A percentile compares a stretch with the other conserved stretches of the same genome.
phyloP scores from a whole-genome alignment of 768 basidiomycete species.

The button mushroom (Agaricus bisporus) region DNA sequence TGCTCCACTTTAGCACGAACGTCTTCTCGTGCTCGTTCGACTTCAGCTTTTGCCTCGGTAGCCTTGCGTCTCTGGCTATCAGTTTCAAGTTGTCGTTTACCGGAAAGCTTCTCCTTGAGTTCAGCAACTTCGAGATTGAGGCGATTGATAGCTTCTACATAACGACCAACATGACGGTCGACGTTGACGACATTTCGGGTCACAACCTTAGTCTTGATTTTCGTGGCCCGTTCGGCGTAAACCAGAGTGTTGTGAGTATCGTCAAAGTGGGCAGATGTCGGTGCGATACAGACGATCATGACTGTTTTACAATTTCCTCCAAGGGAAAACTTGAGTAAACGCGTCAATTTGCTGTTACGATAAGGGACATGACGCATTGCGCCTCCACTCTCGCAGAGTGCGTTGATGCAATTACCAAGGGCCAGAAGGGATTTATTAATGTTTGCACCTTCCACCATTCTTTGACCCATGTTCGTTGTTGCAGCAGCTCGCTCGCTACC shows the following conservation, averaged over 20 bases:
- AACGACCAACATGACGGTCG: conserved; percentile 90
- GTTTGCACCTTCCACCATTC: conserved; percentile 98
- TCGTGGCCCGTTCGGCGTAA: conserved; percentile 96
- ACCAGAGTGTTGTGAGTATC: conserved; percentile 98
- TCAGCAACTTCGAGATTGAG: conserved; percentile 80
- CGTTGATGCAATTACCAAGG: conserved; percentile 97
- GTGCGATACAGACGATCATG: conserved; percentile 98
- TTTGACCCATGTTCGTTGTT: conserved; percentile 94
- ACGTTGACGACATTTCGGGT: conserved; percentile 94
- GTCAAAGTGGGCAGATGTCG: conserved; percentile 93
- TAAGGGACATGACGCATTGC: conserved; percentile 90
- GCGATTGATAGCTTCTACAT: conserved; percentile 89
- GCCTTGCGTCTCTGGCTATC: conserved; percentile 63
- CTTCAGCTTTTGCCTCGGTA: conserved; percentile 65
- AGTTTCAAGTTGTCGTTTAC: conserved; percentile 55
- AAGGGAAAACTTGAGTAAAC: conserved; percentile 93
- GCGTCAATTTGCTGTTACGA: conserved; percentile 96
- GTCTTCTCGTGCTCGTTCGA: conserved; percentile 69
- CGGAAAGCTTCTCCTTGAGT: conserved; percentile 80
- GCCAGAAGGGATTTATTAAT: conserved; percentile 99
- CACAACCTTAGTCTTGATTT: conserved; percentile 97
- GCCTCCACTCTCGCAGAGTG: conserved; percentile 91
- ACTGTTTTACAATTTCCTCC: conserved; percentile 99
- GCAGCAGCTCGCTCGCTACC: conserved; percentile 97
- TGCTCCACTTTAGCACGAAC: conserved; percentile 68